These are phyloP conservation scores for Peribolospora baueri DNA, from an alignment of 768 basidiomycete genomes.

Conservation along the genomic window DNA sequence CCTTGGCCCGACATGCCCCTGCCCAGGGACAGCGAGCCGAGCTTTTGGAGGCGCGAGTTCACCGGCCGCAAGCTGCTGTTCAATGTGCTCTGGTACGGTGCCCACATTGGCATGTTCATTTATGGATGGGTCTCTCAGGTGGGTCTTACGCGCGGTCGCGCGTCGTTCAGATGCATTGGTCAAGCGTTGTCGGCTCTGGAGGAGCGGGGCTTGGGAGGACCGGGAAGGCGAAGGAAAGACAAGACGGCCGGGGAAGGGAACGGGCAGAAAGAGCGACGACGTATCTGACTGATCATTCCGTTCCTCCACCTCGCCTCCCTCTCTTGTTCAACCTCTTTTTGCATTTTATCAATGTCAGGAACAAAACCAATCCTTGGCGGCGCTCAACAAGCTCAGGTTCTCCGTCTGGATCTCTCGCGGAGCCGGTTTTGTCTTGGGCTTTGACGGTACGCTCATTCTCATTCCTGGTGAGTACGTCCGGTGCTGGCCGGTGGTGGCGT, in stretches of 20 bases:
- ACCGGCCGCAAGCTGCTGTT: conserved; percentile 15
- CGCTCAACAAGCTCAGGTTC: conserved; percentile 51
- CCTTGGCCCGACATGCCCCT: background rate
- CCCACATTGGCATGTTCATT: conserved; percentile 46
- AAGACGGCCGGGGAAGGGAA: background rate
- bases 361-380: conserved; percentile 38
- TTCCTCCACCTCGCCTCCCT: background rate
- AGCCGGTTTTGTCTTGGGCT: conserved; percentile 70
- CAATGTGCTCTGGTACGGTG: conserved; percentile 38
- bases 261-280: background rate
- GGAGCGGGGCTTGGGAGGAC: conserved; percentile 3
- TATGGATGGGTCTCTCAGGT: conserved; percentile 82
- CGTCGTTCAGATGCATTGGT: background rate
- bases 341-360: conserved; percentile 21
- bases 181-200: background rate
- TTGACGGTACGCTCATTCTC: conserved; percentile 62
- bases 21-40: too few species aligned
- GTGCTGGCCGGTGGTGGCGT: too few species aligned
- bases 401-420: conserved; percentile 81
- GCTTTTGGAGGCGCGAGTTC: conserved; percentile 4
- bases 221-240: background rate
- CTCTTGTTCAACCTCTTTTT: background rate
- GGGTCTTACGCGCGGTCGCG: conserved; percentile 7
- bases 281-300: background rate
- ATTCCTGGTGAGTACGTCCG: conserved; percentile 30